Evolutionary conservation across 208 protist genomes (phyloP).

Genomic region (Jaenimonas drosophilae): DNA sequence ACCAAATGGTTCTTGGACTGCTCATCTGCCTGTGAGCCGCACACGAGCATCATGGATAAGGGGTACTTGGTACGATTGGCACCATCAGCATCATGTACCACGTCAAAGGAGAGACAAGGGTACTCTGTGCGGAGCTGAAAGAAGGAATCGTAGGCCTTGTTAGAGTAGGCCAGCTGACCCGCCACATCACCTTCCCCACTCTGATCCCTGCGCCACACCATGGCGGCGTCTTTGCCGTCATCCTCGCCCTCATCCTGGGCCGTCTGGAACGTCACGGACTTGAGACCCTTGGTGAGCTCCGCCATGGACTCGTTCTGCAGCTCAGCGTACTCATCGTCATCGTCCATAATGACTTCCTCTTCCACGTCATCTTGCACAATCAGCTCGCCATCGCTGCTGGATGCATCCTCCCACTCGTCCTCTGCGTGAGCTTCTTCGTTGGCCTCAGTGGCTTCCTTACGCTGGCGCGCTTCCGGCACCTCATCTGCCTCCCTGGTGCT

Average conservation of each 20-base stretch:
- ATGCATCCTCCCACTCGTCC: slow-evolving; percentile 16
- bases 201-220: slow-evolving; percentile 37
- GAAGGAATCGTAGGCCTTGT: slow-evolving; percentile 87
- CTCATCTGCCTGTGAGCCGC: slow-evolving; percentile 93
- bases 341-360: slow-evolving; percentile 32
- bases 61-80: slow-evolving; percentile 81
- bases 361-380: slow-evolving; percentile 22
- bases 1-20: slow-evolving; percentile 90
- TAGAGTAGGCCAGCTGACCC: slow-evolving; percentile 59
- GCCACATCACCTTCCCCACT: slow-evolving; percentile 6
- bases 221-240: slow-evolving; percentile 6
- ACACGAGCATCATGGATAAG: slow-evolving; percentile 87
- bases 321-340: slow-evolving; percentile 69
- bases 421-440: slow-evolving; percentile 27
- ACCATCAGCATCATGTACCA: slow-evolving; percentile 53
- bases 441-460: slow-evolving; percentile 7
- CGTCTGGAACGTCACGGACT: slow-evolving; percentile 45
- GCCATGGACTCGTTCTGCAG: slow-evolving; percentile 52
- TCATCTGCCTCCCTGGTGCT: slow-evolving; percentile 24
- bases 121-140: slow-evolving; percentile 86
- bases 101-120: slow-evolving; percentile 82
- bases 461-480: slow-evolving; percentile 11
- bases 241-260: slow-evolving; percentile 5
- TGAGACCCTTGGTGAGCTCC: slow-evolving; percentile 20
- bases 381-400: slow-evolving; percentile 12